phyloP scores from a whole-genome alignment of 1,284 basidiomycete species.

The Rhodotorula sp. region DNA sequence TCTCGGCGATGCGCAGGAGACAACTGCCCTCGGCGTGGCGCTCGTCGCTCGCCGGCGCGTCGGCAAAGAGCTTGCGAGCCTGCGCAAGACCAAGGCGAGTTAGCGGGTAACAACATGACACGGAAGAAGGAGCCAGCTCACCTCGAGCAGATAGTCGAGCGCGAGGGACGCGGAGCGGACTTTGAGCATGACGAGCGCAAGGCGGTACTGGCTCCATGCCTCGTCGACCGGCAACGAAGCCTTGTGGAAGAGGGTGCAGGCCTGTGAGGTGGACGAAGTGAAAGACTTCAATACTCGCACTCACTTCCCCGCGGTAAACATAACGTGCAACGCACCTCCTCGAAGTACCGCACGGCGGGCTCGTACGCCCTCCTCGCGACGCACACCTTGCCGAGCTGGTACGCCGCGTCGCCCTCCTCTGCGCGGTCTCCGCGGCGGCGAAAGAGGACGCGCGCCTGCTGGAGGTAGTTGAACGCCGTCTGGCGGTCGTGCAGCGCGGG shows the following conservation, averaged over 20 bases:
- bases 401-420: constrained; percentile 13
- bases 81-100: not conserved
- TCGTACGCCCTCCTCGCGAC: constrained; percentile 5
- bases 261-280: not conserved
- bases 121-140: not conserved
- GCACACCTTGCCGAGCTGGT: constrained; percentile 25
- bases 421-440: not conserved
- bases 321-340: constrained; percentile 14
- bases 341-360: constrained; percentile 19
- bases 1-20: constrained; percentile 13
- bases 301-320: too few relatives aligned
- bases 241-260: constrained; percentile 9
- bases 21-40: constrained; percentile 19
- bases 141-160: constrained; percentile 15
- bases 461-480: constrained; percentile 8
- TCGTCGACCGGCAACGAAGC: constrained; percentile 9
- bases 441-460: constrained; percentile 22
- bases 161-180: constrained; percentile 12
- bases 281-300: not conserved
- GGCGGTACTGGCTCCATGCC: constrained; percentile 28
- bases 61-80: constrained; percentile 11
- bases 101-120: not conserved
- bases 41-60: constrained; percentile 4
- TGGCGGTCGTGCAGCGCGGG: not conserved
- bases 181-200: constrained; percentile 33